Conservation (phyloP, 345 rosid genomes). For the Lepidium africanum region DNA sequence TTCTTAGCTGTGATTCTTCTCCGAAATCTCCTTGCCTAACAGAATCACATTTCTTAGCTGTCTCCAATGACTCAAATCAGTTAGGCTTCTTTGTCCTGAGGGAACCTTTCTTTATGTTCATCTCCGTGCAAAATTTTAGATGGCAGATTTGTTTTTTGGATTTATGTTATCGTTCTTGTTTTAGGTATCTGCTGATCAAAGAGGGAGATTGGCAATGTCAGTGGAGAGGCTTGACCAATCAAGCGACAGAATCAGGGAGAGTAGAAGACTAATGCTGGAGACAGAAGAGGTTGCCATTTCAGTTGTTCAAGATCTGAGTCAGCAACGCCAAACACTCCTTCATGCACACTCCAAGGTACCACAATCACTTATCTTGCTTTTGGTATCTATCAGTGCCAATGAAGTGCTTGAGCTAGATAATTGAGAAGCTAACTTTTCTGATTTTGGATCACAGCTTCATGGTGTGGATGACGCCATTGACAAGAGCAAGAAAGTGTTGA, state of each 20-base stretch:
- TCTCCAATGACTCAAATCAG: neutral
- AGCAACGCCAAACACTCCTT: slow-evolving; percentile 81
- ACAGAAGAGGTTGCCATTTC: slow-evolving; percentile 88
- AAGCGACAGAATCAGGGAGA: slow-evolving; percentile 68
- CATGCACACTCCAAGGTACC: slow-evolving; percentile 70
- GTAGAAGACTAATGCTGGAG: slow-evolving; percentile 83
- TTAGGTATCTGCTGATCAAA: slow-evolving; percentile 73
- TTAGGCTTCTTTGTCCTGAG: neutral
- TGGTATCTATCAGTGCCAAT: neutral
- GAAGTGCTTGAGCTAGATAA: neutral
- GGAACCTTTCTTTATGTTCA: neutral
- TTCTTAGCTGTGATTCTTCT: too few relatives aligned
- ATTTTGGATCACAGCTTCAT: slow-evolving; percentile 44
- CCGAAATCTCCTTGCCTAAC: too few relatives aligned
- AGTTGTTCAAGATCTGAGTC: slow-evolving; percentile 79
- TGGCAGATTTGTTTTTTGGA: neutral
- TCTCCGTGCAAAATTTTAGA: neutral
- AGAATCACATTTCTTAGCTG: neutral
- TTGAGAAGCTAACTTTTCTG: neutral
- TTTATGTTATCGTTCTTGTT: neutral
- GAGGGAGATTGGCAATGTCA: slow-evolving; percentile 66
- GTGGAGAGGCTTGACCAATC: slow-evolving; percentile 75
- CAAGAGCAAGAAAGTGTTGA: slow-evolving; percentile 75
- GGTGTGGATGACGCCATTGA: slow-evolving; percentile 85
- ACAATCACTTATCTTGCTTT: neutral